Base-by-base conservation (phyloP, 495 filamentous ascomycete genomes). In the Elaphomyces granulatus region DNA sequence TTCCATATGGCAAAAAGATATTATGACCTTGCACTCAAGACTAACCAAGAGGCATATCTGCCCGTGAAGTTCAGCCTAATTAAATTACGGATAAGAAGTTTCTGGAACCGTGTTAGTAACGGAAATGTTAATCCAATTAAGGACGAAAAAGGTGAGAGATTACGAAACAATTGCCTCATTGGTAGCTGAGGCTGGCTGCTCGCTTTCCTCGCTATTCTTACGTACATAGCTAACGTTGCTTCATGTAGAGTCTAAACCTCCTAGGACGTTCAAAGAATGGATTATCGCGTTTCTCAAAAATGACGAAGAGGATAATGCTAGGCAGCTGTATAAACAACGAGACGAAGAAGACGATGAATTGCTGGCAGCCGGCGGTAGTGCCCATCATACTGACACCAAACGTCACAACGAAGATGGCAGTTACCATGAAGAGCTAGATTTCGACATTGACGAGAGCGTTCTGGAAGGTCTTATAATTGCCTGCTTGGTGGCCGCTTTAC, bases 1-100 rank as follows among this genome's bases (percentile, higher is more conserved):
- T 99, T 90, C 55, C 90, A 96, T 53, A 78, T 99, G 28, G 90
- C 92, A 2, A 99, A 99, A 60, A 67, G 90, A 17, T 92, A 83
- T 59, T 99, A 99, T 52, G 90, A 99, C 52, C 70, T 85, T 38
- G 87, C 90, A 1, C 63, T 94, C 14, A 83, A 83, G 53, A 90
- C 85, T 3, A 99, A 94, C 49, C 68, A 74, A 23, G 92, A 96
- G 58, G 84, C 92, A 0, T 95, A 96, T 53, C 66, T 95, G n/a
- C 92, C 90, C 0, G 92, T 96, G 2, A 80, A 84, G 19, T 62
- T 99, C 15, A 83, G 83, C 44, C 60, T 99, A 34, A 63, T 92
- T 38, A 96, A 96, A 59, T 62, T 99, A 39, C 68, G 88, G 10
- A 62, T 76, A 20, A 75, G 86, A 41, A 87, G 84, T 52, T 83